A percentile compares a stretch with the other conserved stretches of the same genome.
These are phyloP conservation scores for Suhomyces atakaporum DNA, from an alignment of 1,139 yeast genomes.

Conservation along the genomic window DNA sequence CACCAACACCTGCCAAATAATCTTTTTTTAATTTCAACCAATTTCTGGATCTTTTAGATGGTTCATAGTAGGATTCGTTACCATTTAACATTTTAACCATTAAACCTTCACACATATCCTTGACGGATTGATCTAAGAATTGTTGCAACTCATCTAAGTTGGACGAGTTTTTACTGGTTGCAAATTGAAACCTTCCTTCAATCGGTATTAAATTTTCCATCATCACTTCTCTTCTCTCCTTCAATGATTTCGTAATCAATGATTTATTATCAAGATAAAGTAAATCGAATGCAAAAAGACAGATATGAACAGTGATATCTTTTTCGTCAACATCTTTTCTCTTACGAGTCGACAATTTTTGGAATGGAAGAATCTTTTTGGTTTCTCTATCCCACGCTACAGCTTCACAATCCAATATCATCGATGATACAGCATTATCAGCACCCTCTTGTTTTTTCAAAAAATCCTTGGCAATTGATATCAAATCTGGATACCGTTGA, in stretches of 20 bases:
- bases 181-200: conserved; percentile 81
- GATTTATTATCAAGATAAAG: conserved; percentile 72
- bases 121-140: conserved; percentile 88
- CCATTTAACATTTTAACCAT: conserved; percentile 93
- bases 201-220: conserved; percentile 57
- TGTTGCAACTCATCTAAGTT: conserved; percentile 77
- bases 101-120: conserved; percentile 91
- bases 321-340: conserved; percentile 87
- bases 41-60: conserved; percentile 90
- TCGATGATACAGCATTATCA: conserved; percentile 30
- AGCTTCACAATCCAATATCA: conserved; percentile 93
- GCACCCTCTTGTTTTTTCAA: conserved; percentile 36
- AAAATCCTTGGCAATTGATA: conserved; percentile 66
- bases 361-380: conserved; percentile 85
- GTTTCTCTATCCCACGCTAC: conserved; percentile 94
- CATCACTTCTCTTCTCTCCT: conserved; percentile 67
- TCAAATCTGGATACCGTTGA: conserved; percentile 88
- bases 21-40: conserved; percentile 97
- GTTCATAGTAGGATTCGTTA: conserved; percentile 81
- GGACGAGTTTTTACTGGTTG: conserved; percentile 71
- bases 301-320: conserved; percentile 86
- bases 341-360: conserved; percentile 87
- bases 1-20: conserved; percentile 92
- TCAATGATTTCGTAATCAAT: conserved; percentile 64
- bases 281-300: conserved; percentile 89